A percentile compares a stretch with the other conserved stretches of the same genome.
phyloP scores from a whole-genome alignment of 225 moss, liverwort and hornwort species.

The Antitrichia curtipendula region DNA sequence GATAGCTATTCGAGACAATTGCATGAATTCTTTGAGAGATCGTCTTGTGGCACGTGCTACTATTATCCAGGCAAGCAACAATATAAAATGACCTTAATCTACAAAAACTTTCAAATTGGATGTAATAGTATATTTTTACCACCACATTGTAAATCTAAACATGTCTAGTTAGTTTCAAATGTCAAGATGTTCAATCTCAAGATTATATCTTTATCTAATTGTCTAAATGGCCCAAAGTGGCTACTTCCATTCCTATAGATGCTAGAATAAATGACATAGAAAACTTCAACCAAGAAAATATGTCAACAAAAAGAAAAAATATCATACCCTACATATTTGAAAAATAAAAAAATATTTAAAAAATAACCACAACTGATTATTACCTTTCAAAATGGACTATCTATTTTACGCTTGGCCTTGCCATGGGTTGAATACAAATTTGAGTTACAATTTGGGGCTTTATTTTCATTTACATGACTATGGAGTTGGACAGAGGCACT shows the following conservation, averaged over 20 bases:
- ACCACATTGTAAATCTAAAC: neutral
- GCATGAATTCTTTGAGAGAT: slow-evolving; percentile 35
- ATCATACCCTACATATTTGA: neutral
- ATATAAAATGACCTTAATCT: neutral
- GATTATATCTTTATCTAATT: neutral
- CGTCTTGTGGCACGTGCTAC: slow-evolving; percentile 31
- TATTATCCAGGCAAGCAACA: slow-evolving; percentile 47
- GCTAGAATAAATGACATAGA: neutral
- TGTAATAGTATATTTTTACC: neutral
- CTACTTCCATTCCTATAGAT: neutral
- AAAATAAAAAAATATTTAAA: too few relatives aligned
- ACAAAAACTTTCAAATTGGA: neutral
- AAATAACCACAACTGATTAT: neutral
- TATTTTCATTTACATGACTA: too few relatives aligned
- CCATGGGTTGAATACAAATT: neutral
- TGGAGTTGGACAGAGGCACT: slow-evolving; percentile 1
- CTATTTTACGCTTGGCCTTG: neutral
- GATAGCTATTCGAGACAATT: slow-evolving; percentile 51
- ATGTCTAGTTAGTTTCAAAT: neutral
- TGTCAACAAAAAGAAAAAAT: neutral
- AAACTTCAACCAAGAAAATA: neutral
- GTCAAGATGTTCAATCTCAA: neutral
- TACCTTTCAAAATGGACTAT: neutral
- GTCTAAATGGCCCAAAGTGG: neutral
- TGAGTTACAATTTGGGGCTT: neutral